These are phyloP conservation scores for Xylariaceae sp. DNA, from an alignment of 2,329 filamentous ascomycete genomes.

Conservation along the genomic window DNA sequence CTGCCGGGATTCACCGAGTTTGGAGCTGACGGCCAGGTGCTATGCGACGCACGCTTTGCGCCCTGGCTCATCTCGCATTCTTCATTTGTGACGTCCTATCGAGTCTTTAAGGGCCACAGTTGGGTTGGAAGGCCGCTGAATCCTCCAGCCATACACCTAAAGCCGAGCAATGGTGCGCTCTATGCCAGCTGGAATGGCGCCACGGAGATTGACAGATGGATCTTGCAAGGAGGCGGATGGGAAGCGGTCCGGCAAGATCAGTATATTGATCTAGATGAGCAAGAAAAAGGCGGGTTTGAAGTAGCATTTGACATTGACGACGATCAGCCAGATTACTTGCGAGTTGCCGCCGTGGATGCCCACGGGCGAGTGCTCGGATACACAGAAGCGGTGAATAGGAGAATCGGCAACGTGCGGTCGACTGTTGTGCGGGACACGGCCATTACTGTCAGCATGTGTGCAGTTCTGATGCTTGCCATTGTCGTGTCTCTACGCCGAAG, in stretches of 20 bases:
- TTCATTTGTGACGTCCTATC: slow-evolving; percentile 17
- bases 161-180: slow-evolving; percentile 7
- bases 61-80: slow-evolving; percentile 10
- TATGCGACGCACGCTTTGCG: slow-evolving; percentile 17
- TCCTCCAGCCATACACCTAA: slow-evolving; percentile 4
- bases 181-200: slow-evolving; percentile 21
- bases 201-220: slow-evolving; percentile 14
- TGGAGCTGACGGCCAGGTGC: slow-evolving; percentile 7
- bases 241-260: neutral
- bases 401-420: slow-evolving; percentile 10
- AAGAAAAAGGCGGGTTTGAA: slow-evolving; percentile 14
- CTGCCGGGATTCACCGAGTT: slow-evolving; percentile 16
- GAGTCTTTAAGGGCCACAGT: slow-evolving; percentile 13
- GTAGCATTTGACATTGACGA: slow-evolving; percentile 4
- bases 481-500: no score
- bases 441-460: neutral
- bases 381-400: slow-evolving; percentile 12
- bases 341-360: slow-evolving; percentile 9
- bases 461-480: neutral
- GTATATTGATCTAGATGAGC: slow-evolving; percentile 6
- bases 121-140: slow-evolving; percentile 14
- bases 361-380: slow-evolving; percentile 11
- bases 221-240: slow-evolving; percentile 13
- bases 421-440: neutral
- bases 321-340: slow-evolving; percentile 13